These are phyloP conservation scores for Tripterygium wilfordii DNA, from an alignment of 177 flowering plant genomes.

Conservation along the genomic window DNA sequence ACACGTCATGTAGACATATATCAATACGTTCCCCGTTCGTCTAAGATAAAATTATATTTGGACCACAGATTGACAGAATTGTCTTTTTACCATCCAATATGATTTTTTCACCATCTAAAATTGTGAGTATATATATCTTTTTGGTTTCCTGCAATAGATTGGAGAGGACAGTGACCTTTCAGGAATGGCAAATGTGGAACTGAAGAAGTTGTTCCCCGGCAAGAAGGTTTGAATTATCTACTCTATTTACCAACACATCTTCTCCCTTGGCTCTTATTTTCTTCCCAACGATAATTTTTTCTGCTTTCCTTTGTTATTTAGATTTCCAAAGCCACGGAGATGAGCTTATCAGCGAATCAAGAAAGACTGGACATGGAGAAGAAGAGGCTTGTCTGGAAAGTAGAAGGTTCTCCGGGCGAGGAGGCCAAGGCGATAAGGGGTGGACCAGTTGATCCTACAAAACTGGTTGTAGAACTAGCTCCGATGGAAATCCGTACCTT, in stretches of 20 bases:
- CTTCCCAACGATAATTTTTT: background rate
- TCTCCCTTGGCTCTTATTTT: background rate
- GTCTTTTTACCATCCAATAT: background rate
- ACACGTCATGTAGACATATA: background rate
- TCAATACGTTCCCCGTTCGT: too few relatives aligned
- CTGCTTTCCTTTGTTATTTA: background rate
- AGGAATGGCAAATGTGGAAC: constrained; percentile 47
- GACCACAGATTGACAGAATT: too few relatives aligned
- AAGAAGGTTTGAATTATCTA: constrained; percentile 46
- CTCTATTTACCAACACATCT: too few relatives aligned
- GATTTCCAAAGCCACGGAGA: constrained; percentile 47
- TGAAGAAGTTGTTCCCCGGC: constrained; percentile 56
- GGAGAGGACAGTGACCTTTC: constrained; percentile 87
- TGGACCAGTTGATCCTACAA: constrained; percentile 53
- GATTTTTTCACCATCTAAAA: background rate
- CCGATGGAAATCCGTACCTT: constrained; percentile 94
- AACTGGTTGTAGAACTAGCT: constrained; percentile 59
- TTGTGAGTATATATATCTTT: background rate
- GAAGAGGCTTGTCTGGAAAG: constrained; percentile 76
- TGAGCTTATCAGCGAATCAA: constrained; percentile 85
- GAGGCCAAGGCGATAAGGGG: constrained; percentile 43
- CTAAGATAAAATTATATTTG: too few relatives aligned
- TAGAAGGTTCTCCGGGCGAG: constrained; percentile 35
- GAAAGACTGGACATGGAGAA: constrained; percentile 79
- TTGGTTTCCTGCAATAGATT: constrained; percentile 26